A percentile compares a stretch with the other conserved stretches of the same genome.
Evolutionary conservation across 1,284 basidiomycete species (phyloP).

Genomic region (Pseudozyma hubeiensis): DNA sequence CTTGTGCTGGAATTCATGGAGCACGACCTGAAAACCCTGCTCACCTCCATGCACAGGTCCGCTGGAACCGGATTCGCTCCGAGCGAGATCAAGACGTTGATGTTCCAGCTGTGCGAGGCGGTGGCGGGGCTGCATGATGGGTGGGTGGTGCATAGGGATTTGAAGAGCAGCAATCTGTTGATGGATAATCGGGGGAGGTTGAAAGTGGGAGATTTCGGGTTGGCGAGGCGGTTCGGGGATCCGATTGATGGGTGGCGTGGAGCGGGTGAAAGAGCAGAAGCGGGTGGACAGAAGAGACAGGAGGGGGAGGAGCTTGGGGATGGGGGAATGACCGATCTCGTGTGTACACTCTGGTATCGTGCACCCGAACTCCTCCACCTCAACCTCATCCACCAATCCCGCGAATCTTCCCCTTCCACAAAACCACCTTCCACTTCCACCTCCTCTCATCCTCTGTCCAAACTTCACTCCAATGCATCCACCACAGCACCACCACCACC

Average conservation of each 20-base stretch:
- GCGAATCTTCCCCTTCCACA: background rate
- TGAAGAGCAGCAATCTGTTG: slow-evolving; percentile 96
- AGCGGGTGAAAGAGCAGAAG: background rate
- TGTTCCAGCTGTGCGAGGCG: slow-evolving; percentile 92
- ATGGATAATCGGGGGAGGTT: slow-evolving; percentile 99
- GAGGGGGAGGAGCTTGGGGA: slow-evolving; percentile 60
- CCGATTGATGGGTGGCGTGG: slow-evolving; percentile 73
- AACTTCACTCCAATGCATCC: background rate
- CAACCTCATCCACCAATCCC: slow-evolving; percentile 4
- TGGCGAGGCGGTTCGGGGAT: slow-evolving; percentile 94
- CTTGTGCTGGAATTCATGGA: slow-evolving; percentile 99
- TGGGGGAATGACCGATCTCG: slow-evolving; percentile 91
- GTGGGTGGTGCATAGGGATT: slow-evolving; percentile 97
- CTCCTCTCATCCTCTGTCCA: background rate
- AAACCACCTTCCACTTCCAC: background rate
- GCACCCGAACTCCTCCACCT: slow-evolving; percentile 67
- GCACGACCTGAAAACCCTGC: slow-evolving; percentile 95
- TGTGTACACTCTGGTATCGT: slow-evolving; percentile 99
- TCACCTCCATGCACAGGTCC: slow-evolving; percentile 77
- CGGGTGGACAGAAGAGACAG: background rate
- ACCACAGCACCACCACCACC: background rate
- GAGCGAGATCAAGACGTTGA: slow-evolving; percentile 96
- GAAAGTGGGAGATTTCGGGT: slow-evolving; percentile 98
- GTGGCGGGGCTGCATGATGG: slow-evolving; percentile 90
- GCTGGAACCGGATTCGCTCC: slow-evolving; percentile 90